Evolutionary conservation across 2,329 filamentous ascomycete genomes (phyloP).

Genomic region (Penicillium expansum): DNA sequence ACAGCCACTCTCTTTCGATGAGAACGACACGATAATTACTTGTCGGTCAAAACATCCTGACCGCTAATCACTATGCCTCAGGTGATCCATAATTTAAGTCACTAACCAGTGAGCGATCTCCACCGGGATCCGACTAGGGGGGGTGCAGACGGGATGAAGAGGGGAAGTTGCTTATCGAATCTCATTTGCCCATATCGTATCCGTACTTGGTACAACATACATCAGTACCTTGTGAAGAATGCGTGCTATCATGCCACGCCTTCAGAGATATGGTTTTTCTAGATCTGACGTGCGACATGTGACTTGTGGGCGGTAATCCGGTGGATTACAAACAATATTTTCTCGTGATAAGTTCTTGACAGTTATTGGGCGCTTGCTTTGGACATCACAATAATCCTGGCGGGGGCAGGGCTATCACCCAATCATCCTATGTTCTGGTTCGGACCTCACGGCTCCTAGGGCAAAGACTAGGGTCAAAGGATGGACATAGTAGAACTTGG

Average conservation of each 20-base stretch:
- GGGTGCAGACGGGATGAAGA: constrained; percentile 13
- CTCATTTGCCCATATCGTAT: not conserved
- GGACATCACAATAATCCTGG: not conserved
- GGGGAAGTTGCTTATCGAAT: not conserved
- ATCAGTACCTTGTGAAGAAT: not conserved
- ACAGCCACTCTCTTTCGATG: not conserved
- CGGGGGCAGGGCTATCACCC: not conserved
- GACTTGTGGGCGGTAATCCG: not conserved
- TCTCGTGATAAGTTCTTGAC: not conserved
- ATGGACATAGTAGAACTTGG: not conserved
- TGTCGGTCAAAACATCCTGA: not conserved
- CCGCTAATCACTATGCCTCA: not conserved
- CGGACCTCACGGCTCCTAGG: not conserved
- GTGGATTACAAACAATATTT: not conserved
- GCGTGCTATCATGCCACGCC: not conserved
- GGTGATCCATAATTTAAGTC: not conserved
- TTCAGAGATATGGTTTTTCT: not conserved
- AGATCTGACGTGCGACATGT: constrained; percentile 1
- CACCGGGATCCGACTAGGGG: constrained; percentile 12
- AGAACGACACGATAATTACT: not conserved
- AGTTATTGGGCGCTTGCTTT: not conserved
- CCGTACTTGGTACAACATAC: not conserved
- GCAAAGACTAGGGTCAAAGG: not conserved
- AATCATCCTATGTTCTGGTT: not conserved
- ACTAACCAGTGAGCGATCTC: constrained; percentile 1